Conservation (phyloP, 2,329 filamentous ascomycete species). For the Ascochyta rabiei region DNA sequence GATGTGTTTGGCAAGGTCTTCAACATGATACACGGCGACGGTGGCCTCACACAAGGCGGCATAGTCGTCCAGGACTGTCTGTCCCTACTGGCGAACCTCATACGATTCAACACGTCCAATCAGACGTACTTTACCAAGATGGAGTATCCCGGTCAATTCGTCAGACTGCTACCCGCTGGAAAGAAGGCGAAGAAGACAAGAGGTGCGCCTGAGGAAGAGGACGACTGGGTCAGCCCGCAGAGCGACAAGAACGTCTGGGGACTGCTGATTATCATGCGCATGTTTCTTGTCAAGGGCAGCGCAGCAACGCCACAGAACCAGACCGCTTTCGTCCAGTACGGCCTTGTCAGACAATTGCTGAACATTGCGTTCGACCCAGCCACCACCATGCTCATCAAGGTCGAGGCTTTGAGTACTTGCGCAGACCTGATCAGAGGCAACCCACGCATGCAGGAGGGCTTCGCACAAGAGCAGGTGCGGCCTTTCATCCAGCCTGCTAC, state of each 20-base stretch:
- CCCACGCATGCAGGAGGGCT: slow-evolving; percentile 78
- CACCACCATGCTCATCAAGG: slow-evolving; percentile 77
- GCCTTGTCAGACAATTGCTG: slow-evolving; percentile 77
- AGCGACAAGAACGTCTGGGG: slow-evolving; percentile 92
- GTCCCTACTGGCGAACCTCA: slow-evolving; percentile 85
- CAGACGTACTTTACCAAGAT: slow-evolving; percentile 94
- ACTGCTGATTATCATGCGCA: slow-evolving; percentile 79
- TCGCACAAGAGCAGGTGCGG: slow-evolving; percentile 83
- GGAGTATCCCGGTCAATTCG: slow-evolving; percentile 76
- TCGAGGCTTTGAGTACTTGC: slow-evolving; percentile 84
- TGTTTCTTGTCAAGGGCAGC: slow-evolving; percentile 85
- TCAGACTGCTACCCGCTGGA: slow-evolving; percentile 69
- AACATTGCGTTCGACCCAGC: slow-evolving; percentile 79
- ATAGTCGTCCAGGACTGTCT: slow-evolving; percentile 92
- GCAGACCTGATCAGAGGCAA: slow-evolving; percentile 89
- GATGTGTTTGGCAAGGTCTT: slow-evolving; percentile 91
- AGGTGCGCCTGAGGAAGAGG: slow-evolving; percentile 63
- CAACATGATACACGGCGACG: slow-evolving; percentile 79
- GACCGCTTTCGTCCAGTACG: slow-evolving; percentile 81
- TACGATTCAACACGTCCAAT: slow-evolving; percentile 87
- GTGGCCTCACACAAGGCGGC: slow-evolving; percentile 79
- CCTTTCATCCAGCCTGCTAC: slow-evolving; percentile 58
- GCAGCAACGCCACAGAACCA: slow-evolving; percentile 84
- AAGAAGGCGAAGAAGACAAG: slow-evolving; percentile 62
- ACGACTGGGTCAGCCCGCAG: slow-evolving; percentile 76